Conservation (phyloP, 169 alveolate species). For the Theileria sp. region DNA sequence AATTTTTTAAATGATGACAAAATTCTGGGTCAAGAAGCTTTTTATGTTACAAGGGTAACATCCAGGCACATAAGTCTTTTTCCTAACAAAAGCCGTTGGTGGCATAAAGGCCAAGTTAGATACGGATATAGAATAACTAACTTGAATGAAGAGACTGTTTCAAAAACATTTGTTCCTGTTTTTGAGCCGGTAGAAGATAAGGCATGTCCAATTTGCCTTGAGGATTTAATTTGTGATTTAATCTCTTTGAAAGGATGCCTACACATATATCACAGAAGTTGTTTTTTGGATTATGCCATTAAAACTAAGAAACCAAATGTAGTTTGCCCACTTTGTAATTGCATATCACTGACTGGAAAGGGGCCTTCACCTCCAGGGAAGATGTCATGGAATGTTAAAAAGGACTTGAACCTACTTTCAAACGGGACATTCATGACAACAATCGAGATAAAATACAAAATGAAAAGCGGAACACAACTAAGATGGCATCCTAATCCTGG, state of each 20-base stretch:
- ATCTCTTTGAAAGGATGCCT: slow-evolving; percentile 38
- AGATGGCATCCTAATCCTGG: slow-evolving; percentile 47
- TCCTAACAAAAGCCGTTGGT: slow-evolving; percentile 36
- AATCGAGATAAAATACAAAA: slow-evolving; percentile 34
- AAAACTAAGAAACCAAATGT: slow-evolving; percentile 28
- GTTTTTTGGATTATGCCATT: slow-evolving; percentile 27
- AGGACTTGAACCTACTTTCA: slow-evolving; percentile 5
- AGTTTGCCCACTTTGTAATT: slow-evolving; percentile 35
- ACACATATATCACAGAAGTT: slow-evolving; percentile 27
- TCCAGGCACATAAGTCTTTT: slow-evolving; percentile 18
- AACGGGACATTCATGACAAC: slow-evolving; percentile 29
- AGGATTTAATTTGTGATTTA: slow-evolving; percentile 15
- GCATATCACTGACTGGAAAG: slow-evolving; percentile 22
- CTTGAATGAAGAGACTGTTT: slow-evolving; percentile 7
- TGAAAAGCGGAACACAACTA: slow-evolving; percentile 31
- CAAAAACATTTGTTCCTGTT: slow-evolving; percentile 8
- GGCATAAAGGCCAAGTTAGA: slow-evolving; percentile 26
- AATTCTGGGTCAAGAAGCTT: background rate
- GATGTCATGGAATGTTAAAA: slow-evolving; percentile 47
- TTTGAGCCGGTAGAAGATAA: slow-evolving; percentile 12
- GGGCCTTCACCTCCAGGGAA: slow-evolving; percentile 52
- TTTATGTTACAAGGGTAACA: background rate
- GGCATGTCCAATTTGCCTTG: slow-evolving; percentile 42
- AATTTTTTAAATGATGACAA: background rate
- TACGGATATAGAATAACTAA: slow-evolving; percentile 28